Evolutionary conservation across 129 eudicot genomes (phyloP), one percentile per base, ranked within the genome.

Genomic region (Helianthus tuberosus): DNA sequence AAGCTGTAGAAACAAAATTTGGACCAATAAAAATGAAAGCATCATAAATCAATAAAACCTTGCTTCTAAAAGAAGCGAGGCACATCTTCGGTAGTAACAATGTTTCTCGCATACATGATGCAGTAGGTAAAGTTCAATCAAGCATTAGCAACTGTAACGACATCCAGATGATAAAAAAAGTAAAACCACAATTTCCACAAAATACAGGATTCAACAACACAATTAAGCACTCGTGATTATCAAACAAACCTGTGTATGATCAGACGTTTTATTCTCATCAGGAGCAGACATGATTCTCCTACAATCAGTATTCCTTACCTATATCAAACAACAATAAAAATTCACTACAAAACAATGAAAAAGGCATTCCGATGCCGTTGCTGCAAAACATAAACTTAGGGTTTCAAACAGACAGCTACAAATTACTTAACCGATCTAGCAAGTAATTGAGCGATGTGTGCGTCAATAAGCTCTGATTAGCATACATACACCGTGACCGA

Each of bases 1-100:
- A 16, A 90, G 80, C 98, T 93, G 97, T 81, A 82, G n/a, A 70
- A 49, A 63, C 50, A 80, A 48, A 52, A 39, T 66, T 61, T 71
- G 2, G 69, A 75, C 17, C 66, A 49, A 14, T 20, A 73, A 35
- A 25, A 58, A 8, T 27, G 27, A 16, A 16, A 61, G 25, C 12
- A 77, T 10, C 29, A 74, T 47, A 75, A 78, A 16, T 17, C 15
- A 62, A 35, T 35, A 14, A 47, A 5, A 11, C 38, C 8, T 6
- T 43, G 47, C 10, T 43, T 43, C 10, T 43, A 6, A 43, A 43
- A 7, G 10, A 9, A 11, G 47, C 10, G 10, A 43, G 10, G 47
- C 47, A 6, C 11, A 43, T 9, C 47, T 0, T 6, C 10, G 11
- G 47, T 6, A 35, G 29, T 7, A 69, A 52, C 16, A 53, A 16